A percentile compares a stretch with the other conserved stretches of the same genome.
These are phyloP conservation scores for Claviceps citrina DNA, from an alignment of 2,329 filamentous ascomycete species.

Conservation along the genomic window DNA sequence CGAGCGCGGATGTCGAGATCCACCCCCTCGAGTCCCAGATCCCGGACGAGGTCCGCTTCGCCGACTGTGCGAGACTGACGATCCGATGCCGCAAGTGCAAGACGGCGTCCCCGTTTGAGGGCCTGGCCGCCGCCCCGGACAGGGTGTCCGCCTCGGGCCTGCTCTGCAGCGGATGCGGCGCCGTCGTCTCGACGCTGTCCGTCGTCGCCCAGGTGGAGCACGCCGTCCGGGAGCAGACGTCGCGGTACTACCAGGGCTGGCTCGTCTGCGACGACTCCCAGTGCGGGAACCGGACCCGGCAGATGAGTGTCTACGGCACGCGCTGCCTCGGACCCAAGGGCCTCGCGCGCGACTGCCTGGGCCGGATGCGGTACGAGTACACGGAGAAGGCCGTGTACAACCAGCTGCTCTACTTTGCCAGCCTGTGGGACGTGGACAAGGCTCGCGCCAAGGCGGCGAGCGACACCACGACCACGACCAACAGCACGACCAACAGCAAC, in stretches of 20 bases:
- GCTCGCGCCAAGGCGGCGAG: constrained; percentile 39
- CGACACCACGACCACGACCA: constrained; percentile 18
- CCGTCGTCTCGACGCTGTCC: constrained; percentile 51
- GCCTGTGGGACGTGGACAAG: constrained; percentile 81
- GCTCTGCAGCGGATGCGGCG: constrained; percentile 54
- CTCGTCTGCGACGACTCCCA: constrained; percentile 78
- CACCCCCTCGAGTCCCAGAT: constrained; percentile 89
- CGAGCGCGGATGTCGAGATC: constrained; percentile 52
- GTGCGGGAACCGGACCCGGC: constrained; percentile 73
- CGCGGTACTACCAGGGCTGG: constrained; percentile 84
- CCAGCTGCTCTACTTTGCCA: constrained; percentile 76
- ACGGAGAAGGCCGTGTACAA: constrained; percentile 86
- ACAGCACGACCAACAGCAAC: constrained; percentile 6
- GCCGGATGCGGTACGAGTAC: constrained; percentile 78
- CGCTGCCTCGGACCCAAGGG: constrained; percentile 79
- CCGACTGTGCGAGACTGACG: constrained; percentile 58
- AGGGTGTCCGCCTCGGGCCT: constrained; percentile 61
- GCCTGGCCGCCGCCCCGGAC: constrained; percentile 43
- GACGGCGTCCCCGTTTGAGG: constrained; percentile 56
- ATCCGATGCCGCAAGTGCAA: constrained; percentile 76
- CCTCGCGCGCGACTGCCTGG: constrained; percentile 68
- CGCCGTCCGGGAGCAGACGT: constrained; percentile 62
- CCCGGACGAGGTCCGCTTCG: constrained; percentile 78
- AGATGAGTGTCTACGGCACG: constrained; percentile 84
- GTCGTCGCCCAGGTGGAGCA: constrained; percentile 77